phyloP scores from a whole-genome alignment of 306 rosid species.

The Mimosa bimucronata region DNA sequence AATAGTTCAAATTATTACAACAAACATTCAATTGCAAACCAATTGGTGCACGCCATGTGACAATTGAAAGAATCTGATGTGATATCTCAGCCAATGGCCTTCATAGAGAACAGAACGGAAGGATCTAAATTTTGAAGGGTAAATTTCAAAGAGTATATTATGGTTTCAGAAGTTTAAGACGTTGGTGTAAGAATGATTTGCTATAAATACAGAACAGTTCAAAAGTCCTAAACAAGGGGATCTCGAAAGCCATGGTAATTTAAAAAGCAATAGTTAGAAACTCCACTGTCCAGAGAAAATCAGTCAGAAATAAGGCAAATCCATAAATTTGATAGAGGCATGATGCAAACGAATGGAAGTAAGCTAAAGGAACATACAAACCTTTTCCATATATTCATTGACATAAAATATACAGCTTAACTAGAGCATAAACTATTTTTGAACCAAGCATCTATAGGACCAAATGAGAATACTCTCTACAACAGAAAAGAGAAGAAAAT shows the following conservation, averaged over 20 bases:
- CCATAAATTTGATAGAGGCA: constrained; percentile 1
- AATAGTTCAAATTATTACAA: background rate
- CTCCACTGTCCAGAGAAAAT: background rate
- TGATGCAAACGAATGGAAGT: constrained; percentile 12
- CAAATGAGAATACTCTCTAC: background rate
- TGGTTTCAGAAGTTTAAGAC: background rate
- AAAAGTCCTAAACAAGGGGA: background rate
- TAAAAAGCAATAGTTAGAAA: constrained; percentile 21
- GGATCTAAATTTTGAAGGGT: background rate
- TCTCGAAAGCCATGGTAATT: constrained; percentile 10
- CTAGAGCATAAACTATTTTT: background rate
- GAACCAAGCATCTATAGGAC: background rate
- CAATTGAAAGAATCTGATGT: background rate
- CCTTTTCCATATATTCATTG: background rate
- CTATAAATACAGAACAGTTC: background rate
- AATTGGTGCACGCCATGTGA: background rate
- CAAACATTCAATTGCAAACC: background rate
- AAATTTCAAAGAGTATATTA: background rate
- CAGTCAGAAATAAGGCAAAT: constrained; percentile 3
- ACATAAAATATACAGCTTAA: background rate
- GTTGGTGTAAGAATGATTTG: background rate
- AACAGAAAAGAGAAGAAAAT: background rate
- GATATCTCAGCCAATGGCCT: background rate
- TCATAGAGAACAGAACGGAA: background rate
- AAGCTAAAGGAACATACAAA: background rate